Base-by-base conservation (phyloP, 306 rosid genomes). In the Begonia fuchsioides region DNA sequence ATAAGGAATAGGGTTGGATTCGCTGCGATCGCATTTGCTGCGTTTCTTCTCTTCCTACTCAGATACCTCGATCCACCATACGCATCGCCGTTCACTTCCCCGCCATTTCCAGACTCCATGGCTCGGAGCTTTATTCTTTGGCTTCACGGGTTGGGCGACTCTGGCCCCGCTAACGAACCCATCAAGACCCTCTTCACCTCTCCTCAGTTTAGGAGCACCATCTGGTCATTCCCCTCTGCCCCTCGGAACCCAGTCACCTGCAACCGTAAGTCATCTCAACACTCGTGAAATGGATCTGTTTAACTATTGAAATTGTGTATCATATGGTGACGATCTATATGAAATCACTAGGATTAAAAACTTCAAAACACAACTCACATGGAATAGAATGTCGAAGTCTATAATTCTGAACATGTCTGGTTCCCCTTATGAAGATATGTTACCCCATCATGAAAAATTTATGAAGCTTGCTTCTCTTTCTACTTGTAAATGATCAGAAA, bases 151-250 rank as follows among this genome's bases (percentile, higher is more conserved):
- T 44, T 76, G 19, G 95, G 95, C 13, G 95, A 88, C 61, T 88
- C 95, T 1, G 97, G 95, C 57, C 90, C 95, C 6, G 82, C 95
- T 53, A 88, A 88, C 59, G 87, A 88, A 67, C 90, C 95, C 63
- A 81, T 88, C 60, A 84, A 66, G 66, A 61, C 67, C 32, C 55
- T 81, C 17, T 90, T 90, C 92, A 70, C 84, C 56, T 84, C 97
- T 39, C 75, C 90, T 16, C 49, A 68, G 65, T 84, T 90, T 53
- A 53, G 49, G 49, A 64, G 51, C 76, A 59, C 97, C 35, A 63
- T 56, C 44, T 90, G 95, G 97, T 66, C 76, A 45, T 88, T 90
- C 63, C 97, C 97, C 54, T 76, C 90, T 43, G 93, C 95, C 35
- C 95, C 97, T 44, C 38, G 54, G 17, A 72, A 67, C 55, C 86